phyloP scores from a whole-genome alignment of 768 basidiomycete genomes.

The Rhizopogon vulgaris region DNA sequence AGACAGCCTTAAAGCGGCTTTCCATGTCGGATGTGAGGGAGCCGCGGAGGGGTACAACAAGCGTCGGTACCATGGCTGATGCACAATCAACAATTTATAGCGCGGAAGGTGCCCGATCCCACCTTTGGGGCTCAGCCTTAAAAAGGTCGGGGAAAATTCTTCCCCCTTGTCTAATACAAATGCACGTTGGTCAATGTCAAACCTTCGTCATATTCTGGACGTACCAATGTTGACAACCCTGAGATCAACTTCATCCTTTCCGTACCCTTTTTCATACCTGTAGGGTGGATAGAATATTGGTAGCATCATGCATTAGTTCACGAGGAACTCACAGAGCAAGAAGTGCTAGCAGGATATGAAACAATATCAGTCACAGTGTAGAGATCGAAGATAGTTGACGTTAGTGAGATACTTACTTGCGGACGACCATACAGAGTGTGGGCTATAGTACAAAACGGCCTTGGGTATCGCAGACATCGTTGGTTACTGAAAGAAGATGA shows the following conservation, averaged over 20 bases:
- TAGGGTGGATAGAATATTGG: constrained; percentile 1
- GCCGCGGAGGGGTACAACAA: constrained; percentile 79
- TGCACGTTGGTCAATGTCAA: background rate
- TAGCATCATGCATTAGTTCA: background rate
- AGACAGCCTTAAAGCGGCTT: constrained; percentile 74
- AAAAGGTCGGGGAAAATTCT: constrained; percentile 69
- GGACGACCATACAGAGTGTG: constrained; percentile 56
- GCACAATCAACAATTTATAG: background rate
- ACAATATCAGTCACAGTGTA: background rate
- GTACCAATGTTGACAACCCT: constrained; percentile 62
- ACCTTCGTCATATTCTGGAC: constrained; percentile 5
- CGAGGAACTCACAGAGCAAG: constrained; percentile 45
- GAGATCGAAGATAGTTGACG: background rate
- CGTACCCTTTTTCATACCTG: constrained; percentile 79
- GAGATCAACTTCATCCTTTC: constrained; percentile 64
- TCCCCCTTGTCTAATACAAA: constrained; percentile 58
- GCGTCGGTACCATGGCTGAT: constrained; percentile 73
- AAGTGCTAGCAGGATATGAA: constrained; percentile 32
- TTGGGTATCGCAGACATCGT: constrained; percentile 44
- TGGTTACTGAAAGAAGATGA: background rate
- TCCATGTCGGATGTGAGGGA: constrained; percentile 65
- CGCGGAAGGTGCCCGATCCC: constrained; percentile 7
- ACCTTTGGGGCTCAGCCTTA: constrained; percentile 78
- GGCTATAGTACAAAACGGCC: constrained; percentile 74
- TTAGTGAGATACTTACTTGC: constrained; percentile 38